phyloP scores from a whole-genome alignment of 805 yeast genomes.

The Sugiyamaella chiloensis region DNA sequence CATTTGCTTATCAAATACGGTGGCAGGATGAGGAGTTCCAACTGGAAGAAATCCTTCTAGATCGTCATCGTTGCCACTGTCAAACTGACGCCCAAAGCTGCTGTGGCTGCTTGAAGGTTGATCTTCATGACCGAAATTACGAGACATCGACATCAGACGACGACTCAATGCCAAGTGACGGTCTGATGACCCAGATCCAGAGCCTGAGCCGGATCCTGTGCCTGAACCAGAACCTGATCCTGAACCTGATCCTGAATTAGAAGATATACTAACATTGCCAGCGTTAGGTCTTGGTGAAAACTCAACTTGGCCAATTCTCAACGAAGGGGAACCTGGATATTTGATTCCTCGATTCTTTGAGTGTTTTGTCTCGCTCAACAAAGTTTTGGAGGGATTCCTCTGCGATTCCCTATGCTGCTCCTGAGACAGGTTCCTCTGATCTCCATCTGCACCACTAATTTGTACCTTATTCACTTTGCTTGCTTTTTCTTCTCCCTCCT shows the following conservation, averaged over 20 bases:
- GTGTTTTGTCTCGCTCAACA: neutral
- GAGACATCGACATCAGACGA: constrained; percentile 14
- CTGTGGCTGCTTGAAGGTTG: neutral
- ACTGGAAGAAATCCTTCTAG: constrained; percentile 17
- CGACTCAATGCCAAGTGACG: neutral
- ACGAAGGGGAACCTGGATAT: neutral
- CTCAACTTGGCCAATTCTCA: neutral
- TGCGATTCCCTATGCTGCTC: neutral
- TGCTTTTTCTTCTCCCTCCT: neutral
- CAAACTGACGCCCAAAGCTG: neutral
- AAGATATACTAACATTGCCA: constrained; percentile 2
- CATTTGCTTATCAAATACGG: neutral
- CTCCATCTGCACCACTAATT: neutral
- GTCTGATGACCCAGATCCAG: neutral
- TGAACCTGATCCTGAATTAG: neutral
- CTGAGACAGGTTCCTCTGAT: neutral
- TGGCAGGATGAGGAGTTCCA: neutral
- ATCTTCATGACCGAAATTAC: neutral
- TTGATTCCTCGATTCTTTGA: neutral
- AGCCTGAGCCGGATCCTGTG: too few relatives aligned
- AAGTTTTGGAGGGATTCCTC: neutral
- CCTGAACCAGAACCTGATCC: neutral
- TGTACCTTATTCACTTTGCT: neutral
- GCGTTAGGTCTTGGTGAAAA: neutral
- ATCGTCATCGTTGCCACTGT: constrained; percentile 13